Base-by-base conservation (phyloP, 306 rosid species). In the Urtica urens region DNA sequence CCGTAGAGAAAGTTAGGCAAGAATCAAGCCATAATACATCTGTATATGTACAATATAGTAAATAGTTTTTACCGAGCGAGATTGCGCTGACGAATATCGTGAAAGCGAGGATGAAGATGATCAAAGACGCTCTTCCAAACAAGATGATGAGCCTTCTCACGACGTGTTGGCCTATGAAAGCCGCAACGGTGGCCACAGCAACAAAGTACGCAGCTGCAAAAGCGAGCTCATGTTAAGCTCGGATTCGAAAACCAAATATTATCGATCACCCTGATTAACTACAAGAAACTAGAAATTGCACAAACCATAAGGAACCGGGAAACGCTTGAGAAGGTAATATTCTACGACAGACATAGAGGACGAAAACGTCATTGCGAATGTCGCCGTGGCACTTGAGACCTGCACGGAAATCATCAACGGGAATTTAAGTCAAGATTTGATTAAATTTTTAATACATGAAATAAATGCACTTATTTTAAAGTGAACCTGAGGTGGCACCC, bases 261-360 rank as follows among this genome's bases (percentile, higher is more conserved):
- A 31, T 8, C 10, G 37, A 13, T 1, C 37, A 31, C 13, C 7
- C 1, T 13, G 37, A 31, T 31, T 7, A 31, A 31, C 10, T 7
- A 13, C 13, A 8, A 31, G 13, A 13, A 7, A 23, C 20, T 35
- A 10, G 23, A 46, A 1, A 13, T 23, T 29, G 40, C 20, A 52
- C 62, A 28, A 48, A 84, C 97, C 97, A 37, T 84, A 81, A 20
- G 92, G 93, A 58, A 90, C 62, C 5, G 97, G 95, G 59, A 90
- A 90, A 62, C 93, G 95, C 54, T 75, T 79, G 20, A 90, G 68
- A 19, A 90, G 73, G 62, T 81, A 84, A 71, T 90, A 90, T 72
- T 90, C 95, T 34, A 90, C 82, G 5, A 90, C 95, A 41, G 97
- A 90, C 95, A 90, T 90, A 10, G 97, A 90, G 6, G 97, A 84